Percentiles rank a stretch among this genome's conserved stretches.
phyloP scores from a whole-genome alignment of 2,329 filamentous ascomycete genomes.

The Aureobasidium namibiae region DNA sequence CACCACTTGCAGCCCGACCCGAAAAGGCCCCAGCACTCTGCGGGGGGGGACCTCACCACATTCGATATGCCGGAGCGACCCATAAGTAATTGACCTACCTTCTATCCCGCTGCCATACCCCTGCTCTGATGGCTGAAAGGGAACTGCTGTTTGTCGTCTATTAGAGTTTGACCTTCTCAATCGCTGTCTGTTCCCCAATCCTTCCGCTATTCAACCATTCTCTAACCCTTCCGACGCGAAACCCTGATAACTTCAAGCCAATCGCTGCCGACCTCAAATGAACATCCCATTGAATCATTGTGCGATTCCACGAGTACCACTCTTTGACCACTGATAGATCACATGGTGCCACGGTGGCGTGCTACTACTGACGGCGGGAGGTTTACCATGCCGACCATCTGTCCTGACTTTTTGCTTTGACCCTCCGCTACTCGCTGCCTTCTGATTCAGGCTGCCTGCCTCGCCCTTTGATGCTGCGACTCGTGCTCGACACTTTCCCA shows the following conservation, averaged over 20 bases:
- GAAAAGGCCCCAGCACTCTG: not conserved
- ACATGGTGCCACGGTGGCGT: not conserved
- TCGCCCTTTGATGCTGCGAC: not conserved
- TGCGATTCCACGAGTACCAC: not conserved
- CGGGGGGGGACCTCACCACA: not conserved
- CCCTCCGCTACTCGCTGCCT: not conserved
- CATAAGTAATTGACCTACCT: too few relatives aligned
- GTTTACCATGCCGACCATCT: not conserved
- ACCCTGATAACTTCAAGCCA: slow-evolving; percentile 6
- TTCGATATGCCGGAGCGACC: not conserved
- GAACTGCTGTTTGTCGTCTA: slow-evolving; percentile 1
- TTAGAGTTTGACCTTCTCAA: not conserved
- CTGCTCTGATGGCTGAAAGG: not conserved
- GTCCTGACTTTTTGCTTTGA: not conserved
- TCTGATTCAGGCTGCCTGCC: slow-evolving; percentile 1
- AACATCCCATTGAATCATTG: not conserved
- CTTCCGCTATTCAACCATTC: not conserved
- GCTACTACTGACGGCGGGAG: not conserved
- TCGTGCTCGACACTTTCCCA: not conserved
- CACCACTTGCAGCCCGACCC: slow-evolving; percentile 1
- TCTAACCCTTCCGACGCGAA: not conserved
- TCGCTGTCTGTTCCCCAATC: not conserved
- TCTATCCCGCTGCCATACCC: not conserved
- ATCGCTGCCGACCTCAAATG: not conserved
- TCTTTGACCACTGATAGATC: not conserved